These are phyloP conservation scores for Acacia concinna DNA, from an alignment of 331 rosid species.

Conservation along the genomic window DNA sequence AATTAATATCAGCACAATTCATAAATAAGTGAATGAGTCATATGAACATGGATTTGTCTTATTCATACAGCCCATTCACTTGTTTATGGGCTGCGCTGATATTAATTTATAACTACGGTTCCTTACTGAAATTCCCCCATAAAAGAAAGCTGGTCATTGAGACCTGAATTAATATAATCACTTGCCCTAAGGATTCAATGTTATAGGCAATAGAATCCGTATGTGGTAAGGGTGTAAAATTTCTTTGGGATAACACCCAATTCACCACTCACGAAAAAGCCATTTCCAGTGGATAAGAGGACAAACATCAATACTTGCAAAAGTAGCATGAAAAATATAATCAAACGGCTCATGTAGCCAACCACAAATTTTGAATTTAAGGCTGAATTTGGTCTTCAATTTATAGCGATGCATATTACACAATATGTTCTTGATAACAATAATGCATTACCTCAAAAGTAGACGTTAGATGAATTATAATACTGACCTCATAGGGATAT, in stretches of 20 bases:
- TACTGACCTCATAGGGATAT: slow-evolving; percentile 85
- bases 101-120: too few species aligned
- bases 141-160: neutral
- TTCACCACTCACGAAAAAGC: neutral
- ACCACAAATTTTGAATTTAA: slow-evolving; percentile 15
- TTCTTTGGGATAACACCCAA: neutral
- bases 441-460: slow-evolving; percentile 6
- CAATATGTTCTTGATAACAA: slow-evolving; percentile 21
- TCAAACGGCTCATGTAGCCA: neutral
- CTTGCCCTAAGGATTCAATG: neutral
- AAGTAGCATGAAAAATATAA: neutral
- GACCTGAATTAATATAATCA: neutral
- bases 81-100: too few species aligned
- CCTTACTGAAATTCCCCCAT: too few species aligned
- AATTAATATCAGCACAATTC: too few species aligned
- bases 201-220: neutral
- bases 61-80: too few species aligned
- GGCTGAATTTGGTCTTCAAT: slow-evolving; percentile 13
- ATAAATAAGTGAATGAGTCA: too few species aligned
- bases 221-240: neutral
- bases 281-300: neutral
- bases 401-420: neutral
- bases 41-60: too few species aligned
- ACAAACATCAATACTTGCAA: neutral
- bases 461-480: slow-evolving; percentile 16